Conservation (phyloP, 2,329 filamentous ascomycete genomes). For the Trichoderma harzianum region DNA sequence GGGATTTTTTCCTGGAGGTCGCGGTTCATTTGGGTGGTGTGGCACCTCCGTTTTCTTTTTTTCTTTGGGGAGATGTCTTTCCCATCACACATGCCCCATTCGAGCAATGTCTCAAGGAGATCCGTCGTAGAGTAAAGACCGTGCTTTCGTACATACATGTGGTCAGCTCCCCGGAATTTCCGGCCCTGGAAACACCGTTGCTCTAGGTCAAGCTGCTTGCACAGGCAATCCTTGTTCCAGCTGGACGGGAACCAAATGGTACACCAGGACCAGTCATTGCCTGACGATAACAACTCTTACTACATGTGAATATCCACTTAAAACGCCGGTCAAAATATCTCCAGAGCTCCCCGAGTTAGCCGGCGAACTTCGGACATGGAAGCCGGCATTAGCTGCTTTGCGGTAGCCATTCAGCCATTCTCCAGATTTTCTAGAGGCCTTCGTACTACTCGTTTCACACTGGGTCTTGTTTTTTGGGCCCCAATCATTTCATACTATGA, state of each 20-base stretch:
- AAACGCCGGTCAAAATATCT: neutral
- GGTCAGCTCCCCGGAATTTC: neutral
- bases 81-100: neutral
- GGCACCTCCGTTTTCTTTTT: neutral
- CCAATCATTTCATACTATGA: neutral
- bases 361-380: neutral
- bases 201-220: neutral
- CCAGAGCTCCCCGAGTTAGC: neutral
- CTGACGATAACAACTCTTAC: neutral
- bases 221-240: neutral
- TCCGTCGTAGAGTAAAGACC: neutral
- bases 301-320: slow-evolving; percentile 2
- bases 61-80: neutral
- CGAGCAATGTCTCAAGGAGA: neutral
- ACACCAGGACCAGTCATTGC: neutral
- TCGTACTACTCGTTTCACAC: neutral
- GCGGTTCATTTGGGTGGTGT: neutral
- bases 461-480: neutral
- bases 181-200: neutral
- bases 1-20: neutral
- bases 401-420: neutral
- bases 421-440: neutral
- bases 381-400: slow-evolving; percentile 1
- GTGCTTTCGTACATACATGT: neutral
- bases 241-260: neutral